Base-by-base conservation (phyloP, 345 rosid genomes). In the Aquilaria yunnanensis region DNA sequence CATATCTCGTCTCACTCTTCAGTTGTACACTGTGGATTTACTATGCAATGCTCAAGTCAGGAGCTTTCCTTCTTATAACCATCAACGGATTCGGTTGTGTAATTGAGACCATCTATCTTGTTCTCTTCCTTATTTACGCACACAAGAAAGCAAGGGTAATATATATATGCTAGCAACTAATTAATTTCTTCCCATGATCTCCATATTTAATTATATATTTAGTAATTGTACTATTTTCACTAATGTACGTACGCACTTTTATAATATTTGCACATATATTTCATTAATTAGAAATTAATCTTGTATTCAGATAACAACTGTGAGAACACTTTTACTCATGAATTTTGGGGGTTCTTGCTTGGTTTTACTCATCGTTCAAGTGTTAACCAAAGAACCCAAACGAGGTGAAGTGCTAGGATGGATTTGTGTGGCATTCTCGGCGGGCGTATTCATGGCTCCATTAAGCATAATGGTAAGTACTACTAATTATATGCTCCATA, bases 391-490 rank as follows among this genome's bases (percentile, higher is more conserved):
- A 72, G 86, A 75, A 54, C 7, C 80, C 1, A 66, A 47, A 51
- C 73, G 91, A 49, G 77, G 76, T 0, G 45, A 62, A 56, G 64
- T 83, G 30, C 77, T 85, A 4, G 91, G 88, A 68, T 85, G 91
- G 81, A 58, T 81, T 41, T 75, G 83, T 54, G 80, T 75, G 3
- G 75, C 71, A 23, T 77, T 85, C 63, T 66, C 86, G 3, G 77
- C 78, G 3, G 60, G 81, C 70, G 91, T 81, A 4, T 85, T 85
- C 61, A 84, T 80, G 4, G 86, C 88, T 50, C 91, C 91, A n/a
- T 74, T 83, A 51, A 79, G 86, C 74, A 79, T 81, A 23, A 81
- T 85, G 64, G 91, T 83, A 57, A 71, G 80, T 12, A 59, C 34
- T 60, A 9, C 43, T 53, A 9, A 16, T 11, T 58, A 8, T 6